Evolutionary conservation across 495 filamentous ascomycete genomes (phyloP).

Genomic region (Articulospora tetracladia): DNA sequence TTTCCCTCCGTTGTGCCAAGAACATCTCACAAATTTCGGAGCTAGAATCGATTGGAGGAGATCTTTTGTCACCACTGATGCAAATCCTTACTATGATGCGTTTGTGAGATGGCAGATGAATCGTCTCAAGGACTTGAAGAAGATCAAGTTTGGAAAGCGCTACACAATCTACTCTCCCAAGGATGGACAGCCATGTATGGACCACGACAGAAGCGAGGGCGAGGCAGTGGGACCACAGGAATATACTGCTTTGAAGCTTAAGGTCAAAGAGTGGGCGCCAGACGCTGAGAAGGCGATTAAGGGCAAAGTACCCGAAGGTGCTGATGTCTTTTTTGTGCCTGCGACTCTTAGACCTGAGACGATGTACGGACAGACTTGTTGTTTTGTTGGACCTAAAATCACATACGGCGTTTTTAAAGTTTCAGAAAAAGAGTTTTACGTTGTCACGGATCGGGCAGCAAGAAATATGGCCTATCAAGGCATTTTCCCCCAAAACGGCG

Average conservation of each 20-base stretch:
- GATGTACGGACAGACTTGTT: constrained; percentile 97
- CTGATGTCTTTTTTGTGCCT: constrained; percentile 83
- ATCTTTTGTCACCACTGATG: constrained; percentile 90
- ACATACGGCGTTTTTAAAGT: constrained; percentile 88
- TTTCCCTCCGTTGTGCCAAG: constrained; percentile 80
- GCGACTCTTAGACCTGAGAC: constrained; percentile 94
- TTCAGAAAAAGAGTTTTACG: constrained; percentile 76
- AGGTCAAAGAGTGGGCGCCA: constrained; percentile 82
- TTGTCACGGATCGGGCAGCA: constrained; percentile 82
- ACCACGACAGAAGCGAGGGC: constrained; percentile 89
- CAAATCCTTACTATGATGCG: constrained; percentile 94
- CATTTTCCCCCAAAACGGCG: constrained; percentile 70
- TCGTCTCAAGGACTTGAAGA: constrained; percentile 79
- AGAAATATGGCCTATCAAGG: constrained; percentile 96
- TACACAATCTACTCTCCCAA: constrained; percentile 96
- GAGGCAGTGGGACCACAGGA: constrained; percentile 90
- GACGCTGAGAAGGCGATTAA: constrained; percentile 62
- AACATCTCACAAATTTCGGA: constrained; percentile 80
- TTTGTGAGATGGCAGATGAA: constrained; percentile 99
- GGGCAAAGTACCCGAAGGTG: constrained; percentile 74
- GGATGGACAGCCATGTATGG: constrained; percentile 96
- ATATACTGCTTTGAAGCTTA: constrained; percentile 88
- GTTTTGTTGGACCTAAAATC: constrained; percentile 89
- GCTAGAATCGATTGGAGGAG: constrained; percentile 88
- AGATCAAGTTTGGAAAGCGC: constrained; percentile 91